Evolutionary conservation across 352 stramenopile genomes (phyloP).

Genomic region (Phytopythium sindhum): DNA sequence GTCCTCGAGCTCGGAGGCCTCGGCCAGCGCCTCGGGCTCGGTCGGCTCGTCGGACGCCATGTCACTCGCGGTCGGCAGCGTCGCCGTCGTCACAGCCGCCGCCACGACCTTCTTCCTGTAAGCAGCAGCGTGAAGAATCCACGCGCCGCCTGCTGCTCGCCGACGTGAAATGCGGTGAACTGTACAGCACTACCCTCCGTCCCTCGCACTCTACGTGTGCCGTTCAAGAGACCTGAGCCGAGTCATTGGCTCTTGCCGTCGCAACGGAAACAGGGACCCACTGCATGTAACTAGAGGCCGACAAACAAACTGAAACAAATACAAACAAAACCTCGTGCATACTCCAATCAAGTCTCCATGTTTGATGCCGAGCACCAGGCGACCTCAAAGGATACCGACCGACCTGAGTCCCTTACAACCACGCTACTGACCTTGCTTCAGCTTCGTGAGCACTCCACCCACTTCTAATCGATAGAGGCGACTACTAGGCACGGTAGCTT

Average conservation of each 20-base stretch:
- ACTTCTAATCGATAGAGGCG: no score
- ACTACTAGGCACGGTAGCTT: no score
- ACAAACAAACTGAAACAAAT: background rate
- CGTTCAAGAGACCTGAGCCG: background rate
- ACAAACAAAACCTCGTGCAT: background rate
- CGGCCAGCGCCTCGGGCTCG: slow-evolving; percentile 11
- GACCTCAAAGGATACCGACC: no score
- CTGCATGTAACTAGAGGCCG: background rate
- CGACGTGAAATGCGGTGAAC: background rate
- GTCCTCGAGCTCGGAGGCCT: slow-evolving; percentile 5
- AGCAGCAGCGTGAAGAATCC: background rate
- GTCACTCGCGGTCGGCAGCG: slow-evolving; percentile 9
- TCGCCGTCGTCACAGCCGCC: slow-evolving; percentile 13
- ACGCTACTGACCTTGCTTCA: no score
- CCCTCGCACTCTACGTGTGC: no score
- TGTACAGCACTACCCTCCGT: background rate
- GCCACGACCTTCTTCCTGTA: slow-evolving; percentile 18
- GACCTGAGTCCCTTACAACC: no score
- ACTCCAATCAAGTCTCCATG: background rate
- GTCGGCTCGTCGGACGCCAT: slow-evolving; percentile 15
- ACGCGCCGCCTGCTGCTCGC: background rate
- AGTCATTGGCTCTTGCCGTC: background rate
- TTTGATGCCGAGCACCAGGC: no score
- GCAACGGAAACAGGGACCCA: background rate
- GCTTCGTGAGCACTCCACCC: no score